Conservation (phyloP, 495 filamentous ascomycete genomes). For the Xylaria sp. region DNA sequence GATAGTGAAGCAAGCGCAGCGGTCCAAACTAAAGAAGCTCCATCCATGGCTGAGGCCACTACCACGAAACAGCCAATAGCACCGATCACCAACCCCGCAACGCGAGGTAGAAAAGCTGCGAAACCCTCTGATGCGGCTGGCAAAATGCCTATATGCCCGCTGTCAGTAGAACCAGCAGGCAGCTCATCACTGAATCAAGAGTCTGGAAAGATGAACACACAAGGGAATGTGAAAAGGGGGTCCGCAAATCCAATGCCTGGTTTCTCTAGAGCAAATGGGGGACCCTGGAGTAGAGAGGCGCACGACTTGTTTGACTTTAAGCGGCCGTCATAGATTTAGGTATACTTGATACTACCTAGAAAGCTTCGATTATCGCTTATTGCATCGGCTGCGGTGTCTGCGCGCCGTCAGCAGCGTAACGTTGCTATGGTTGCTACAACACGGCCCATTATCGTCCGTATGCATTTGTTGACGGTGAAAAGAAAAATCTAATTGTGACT, state of each 20-base stretch:
- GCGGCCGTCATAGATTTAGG: constrained; percentile 38
- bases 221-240: constrained; percentile 35
- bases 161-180: constrained; percentile 38
- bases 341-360: background rate
- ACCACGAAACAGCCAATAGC: constrained; percentile 25
- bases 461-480: background rate
- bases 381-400: background rate
- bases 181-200: constrained; percentile 19
- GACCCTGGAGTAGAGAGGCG: constrained; percentile 62
- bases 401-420: background rate
- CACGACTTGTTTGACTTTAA: constrained; percentile 56
- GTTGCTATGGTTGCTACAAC: background rate
- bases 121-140: constrained; percentile 56
- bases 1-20: background rate
- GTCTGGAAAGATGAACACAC: constrained; percentile 26
- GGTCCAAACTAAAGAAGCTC: constrained; percentile 9
- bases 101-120: constrained; percentile 57
- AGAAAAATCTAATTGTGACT: background rate
- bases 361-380: background rate
- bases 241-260: constrained; percentile 37
- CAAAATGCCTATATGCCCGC: constrained; percentile 47
- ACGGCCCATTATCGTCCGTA: background rate
- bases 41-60: constrained; percentile 5
- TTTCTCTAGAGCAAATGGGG: constrained; percentile 50
- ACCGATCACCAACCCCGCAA: constrained; percentile 51